Evolutionary conservation across 345 rosid species (phyloP).

Genomic region (Kernera saxatilis): DNA sequence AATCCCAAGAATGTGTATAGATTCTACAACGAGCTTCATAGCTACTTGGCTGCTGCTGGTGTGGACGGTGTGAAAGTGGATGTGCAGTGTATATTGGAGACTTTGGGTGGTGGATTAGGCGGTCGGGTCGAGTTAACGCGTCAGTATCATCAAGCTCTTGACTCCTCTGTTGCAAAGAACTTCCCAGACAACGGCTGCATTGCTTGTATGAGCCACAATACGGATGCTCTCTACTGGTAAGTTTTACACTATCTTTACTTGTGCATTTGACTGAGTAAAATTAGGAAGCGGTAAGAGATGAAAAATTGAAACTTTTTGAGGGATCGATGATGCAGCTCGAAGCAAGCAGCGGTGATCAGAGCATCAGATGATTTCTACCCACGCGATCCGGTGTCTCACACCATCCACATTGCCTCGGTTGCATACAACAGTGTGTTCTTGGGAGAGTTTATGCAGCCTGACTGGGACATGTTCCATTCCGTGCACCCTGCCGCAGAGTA

Average conservation of each 20-base stretch:
- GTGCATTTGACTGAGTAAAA: background rate
- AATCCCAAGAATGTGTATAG: slow-evolving; percentile 64
- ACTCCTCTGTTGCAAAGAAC: slow-evolving; percentile 66
- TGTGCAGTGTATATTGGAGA: slow-evolving; percentile 85
- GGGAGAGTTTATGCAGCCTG: slow-evolving; percentile 88
- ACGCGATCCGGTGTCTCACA: slow-evolving; percentile 83
- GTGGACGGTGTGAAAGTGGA: slow-evolving; percentile 94
- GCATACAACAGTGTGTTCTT: slow-evolving; percentile 85
- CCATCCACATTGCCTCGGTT: slow-evolving; percentile 86
- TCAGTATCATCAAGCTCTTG: slow-evolving; percentile 89
- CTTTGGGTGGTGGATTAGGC: slow-evolving; percentile 72
- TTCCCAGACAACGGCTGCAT: slow-evolving; percentile 89
- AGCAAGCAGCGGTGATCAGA: slow-evolving; percentile 85
- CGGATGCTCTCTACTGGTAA: slow-evolving; percentile 92
- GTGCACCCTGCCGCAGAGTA: slow-evolving; percentile 87
- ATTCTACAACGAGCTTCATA: slow-evolving; percentile 73
- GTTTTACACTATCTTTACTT: background rate
- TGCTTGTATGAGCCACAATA: slow-evolving; percentile 96
- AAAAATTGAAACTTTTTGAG: background rate
- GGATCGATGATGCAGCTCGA: slow-evolving; percentile 49
- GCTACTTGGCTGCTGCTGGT: slow-evolving; percentile 76
- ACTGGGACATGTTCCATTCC: slow-evolving; percentile 99
- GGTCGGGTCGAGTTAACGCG: slow-evolving; percentile 82
- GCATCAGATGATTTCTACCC: slow-evolving; percentile 97
- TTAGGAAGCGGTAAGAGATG: background rate